These are phyloP conservation scores for Fusarium nelsonii DNA, from an alignment of 2,329 filamentous ascomycete genomes.

Conservation along the genomic window DNA sequence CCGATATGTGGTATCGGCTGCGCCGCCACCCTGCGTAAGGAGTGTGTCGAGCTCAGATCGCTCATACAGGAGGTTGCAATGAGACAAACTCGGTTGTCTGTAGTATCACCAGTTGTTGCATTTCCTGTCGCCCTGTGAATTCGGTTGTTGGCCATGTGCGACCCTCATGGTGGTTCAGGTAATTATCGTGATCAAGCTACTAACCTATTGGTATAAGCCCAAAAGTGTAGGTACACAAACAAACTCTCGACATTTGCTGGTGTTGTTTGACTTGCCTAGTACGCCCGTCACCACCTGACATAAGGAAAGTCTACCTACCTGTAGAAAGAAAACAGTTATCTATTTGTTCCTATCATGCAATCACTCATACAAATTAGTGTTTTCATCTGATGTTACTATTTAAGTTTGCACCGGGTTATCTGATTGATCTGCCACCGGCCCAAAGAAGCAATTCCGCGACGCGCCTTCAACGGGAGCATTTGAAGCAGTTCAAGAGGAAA, in stretches of 20 bases:
- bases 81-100: background rate
- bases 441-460: conserved; percentile 37
- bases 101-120: background rate
- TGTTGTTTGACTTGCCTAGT: background rate
- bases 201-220: background rate
- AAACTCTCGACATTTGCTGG: background rate
- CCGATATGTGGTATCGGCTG: conserved; percentile 11
- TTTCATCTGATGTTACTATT: background rate
- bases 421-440: conserved; percentile 13
- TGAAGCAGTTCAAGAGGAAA: background rate
- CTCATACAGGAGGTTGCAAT: background rate
- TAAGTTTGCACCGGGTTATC: conserved; percentile 12
- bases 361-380: too few relatives aligned
- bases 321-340: too few relatives aligned
- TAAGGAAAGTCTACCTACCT: background rate
- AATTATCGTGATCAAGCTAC: background rate
- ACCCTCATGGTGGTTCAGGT: background rate
- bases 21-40: conserved; percentile 14
- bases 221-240: background rate
- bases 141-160: background rate
- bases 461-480: conserved; percentile 3
- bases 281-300: too few relatives aligned
- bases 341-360: too few relatives aligned
- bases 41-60: background rate
- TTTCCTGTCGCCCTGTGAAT: background rate